These are phyloP conservation scores for Globisporangium sylvaticum DNA, from an alignment of 352 stramenopile genomes.

Conservation along the genomic window DNA sequence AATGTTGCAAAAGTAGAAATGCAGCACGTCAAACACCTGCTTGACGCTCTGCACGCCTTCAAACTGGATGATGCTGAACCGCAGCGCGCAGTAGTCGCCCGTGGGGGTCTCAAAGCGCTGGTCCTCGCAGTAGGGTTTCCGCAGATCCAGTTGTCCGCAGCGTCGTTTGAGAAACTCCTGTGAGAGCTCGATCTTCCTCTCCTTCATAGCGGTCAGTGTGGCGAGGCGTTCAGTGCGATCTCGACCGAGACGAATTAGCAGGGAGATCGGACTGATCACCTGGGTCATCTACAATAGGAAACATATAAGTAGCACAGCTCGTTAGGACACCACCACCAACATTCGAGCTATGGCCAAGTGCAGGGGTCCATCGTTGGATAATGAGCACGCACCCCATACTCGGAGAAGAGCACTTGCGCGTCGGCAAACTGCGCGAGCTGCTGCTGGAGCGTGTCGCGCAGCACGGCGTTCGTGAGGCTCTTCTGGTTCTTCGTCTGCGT, in stretches of 20 bases:
- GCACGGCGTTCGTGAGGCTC: constrained; percentile 11
- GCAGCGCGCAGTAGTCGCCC: constrained; percentile 45
- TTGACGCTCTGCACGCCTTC: constrained; percentile 30
- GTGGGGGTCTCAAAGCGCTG: constrained; percentile 36
- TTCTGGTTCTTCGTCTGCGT: constrained; percentile 14
- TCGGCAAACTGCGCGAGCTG: constrained; percentile 29
- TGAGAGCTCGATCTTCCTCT: constrained; percentile 22
- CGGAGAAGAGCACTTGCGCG: constrained; percentile 26
- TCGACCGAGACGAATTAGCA: background rate
- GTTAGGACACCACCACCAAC: background rate
- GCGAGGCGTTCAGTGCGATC: constrained; percentile 3
- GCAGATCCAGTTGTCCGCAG: constrained; percentile 16
- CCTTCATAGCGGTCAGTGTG: constrained; percentile 20
- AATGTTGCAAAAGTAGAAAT: constrained; percentile 54
- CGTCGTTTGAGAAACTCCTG: constrained; percentile 25
- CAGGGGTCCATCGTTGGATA: constrained; percentile 14
- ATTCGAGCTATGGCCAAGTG: background rate
- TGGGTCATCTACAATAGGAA: constrained; percentile 10
- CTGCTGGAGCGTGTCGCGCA: constrained; percentile 24
- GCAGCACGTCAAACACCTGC: constrained; percentile 47
- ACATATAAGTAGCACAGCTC: too few species aligned
- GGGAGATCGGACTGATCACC: constrained; percentile 11
- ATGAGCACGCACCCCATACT: constrained; percentile 16
- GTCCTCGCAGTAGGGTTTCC: constrained; percentile 25
- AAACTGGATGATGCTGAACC: constrained; percentile 51